Conservation (phyloP, 176 grass and related monocot genomes). For the Canna indica region DNA sequence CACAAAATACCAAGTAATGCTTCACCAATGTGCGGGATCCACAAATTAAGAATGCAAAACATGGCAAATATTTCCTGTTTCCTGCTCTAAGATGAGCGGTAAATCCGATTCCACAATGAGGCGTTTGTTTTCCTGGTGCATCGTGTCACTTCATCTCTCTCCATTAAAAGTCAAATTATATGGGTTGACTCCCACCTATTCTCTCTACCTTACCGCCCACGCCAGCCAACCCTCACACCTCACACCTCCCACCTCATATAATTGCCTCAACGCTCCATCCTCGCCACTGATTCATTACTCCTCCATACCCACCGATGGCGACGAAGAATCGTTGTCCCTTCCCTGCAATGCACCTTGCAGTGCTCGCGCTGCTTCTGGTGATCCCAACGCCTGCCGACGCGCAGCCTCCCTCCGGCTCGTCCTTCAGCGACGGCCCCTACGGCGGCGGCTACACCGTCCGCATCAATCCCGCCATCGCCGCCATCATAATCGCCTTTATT, state of each 20-base stretch:
- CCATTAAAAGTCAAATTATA: no score
- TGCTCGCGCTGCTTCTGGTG: constrained; percentile 3
- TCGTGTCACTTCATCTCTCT: no score
- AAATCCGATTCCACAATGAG: no score
- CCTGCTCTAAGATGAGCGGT: no score
- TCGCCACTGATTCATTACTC: background rate
- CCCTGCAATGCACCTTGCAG: background rate
- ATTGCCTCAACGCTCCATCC: background rate
- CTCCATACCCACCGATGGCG: background rate
- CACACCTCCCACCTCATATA: background rate
- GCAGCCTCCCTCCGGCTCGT: background rate
- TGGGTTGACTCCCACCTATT: no score
- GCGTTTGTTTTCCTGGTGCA: no score
- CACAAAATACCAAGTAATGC: no score
- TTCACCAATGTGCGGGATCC: no score
- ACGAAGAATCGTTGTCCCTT: background rate
- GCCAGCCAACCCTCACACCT: background rate
- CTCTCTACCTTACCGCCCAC: no score
- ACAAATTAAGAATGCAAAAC: no score
- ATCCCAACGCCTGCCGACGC: background rate
- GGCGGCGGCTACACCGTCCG: background rate
- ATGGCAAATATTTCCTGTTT: no score
- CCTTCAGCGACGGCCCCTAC: background rate
- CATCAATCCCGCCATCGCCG: constrained; percentile 34
- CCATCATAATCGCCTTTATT: constrained; percentile 42